Conservation (phyloP, 345 rosid species). For the Eucalyptus caleyi region DNA sequence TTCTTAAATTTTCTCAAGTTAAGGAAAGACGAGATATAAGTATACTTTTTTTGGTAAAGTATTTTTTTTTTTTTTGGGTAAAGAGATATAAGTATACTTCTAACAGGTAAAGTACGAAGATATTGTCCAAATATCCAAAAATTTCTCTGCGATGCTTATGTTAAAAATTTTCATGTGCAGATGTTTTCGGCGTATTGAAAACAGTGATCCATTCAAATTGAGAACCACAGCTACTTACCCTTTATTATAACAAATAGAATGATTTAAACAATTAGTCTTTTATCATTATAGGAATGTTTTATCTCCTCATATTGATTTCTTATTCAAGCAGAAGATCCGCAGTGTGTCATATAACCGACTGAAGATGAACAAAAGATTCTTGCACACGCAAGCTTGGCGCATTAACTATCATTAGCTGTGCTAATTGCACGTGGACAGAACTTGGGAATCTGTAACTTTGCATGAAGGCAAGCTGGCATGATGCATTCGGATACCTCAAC, state of each 20-base stretch:
- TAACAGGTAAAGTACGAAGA: not conserved
- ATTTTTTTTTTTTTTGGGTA: too few species aligned
- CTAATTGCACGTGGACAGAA: not conserved
- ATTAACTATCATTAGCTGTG: not conserved
- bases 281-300: not conserved
- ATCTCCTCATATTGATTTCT: not conserved
- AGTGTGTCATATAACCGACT: not conserved
- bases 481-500: not conserved
- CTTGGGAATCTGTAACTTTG: not conserved
- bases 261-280: not conserved
- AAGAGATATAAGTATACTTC: not conserved
- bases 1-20: not conserved
- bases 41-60: not conserved
- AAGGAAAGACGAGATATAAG: not conserved
- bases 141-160: not conserved
- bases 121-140: not conserved
- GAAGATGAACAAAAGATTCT: not conserved
- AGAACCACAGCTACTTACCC: not conserved
- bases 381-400: not conserved
- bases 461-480: not conserved
- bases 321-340: not conserved
- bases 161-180: not conserved
- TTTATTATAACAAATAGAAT: not conserved
- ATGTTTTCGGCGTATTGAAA: not conserved
- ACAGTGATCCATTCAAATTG: not conserved